Percentiles rank a stretch among this genome's conserved stretches.
Evolutionary conservation across 164 flowering plant genomes (phyloP).

Genomic region (Paratinospora sagittata): DNA sequence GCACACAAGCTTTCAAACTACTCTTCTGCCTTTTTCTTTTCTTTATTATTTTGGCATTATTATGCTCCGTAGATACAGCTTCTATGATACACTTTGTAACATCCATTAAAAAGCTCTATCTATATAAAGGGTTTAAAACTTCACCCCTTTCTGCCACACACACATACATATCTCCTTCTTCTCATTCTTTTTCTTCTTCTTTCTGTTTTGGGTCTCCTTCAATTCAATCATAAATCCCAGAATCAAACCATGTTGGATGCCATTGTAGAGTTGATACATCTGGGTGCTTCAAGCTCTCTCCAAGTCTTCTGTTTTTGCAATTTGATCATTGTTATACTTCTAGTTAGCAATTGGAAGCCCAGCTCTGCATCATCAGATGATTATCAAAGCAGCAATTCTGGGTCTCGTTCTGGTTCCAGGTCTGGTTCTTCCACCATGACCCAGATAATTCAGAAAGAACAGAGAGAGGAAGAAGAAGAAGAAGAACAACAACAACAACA

Average conservation of each 20-base stretch:
- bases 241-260: slow-evolving; percentile 35
- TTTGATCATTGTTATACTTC: slow-evolving; percentile 41
- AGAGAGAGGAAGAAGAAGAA: background rate
- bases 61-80: background rate
- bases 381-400: slow-evolving; percentile 5
- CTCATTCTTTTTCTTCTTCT: slow-evolving; percentile 3
- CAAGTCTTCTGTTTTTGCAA: slow-evolving; percentile 48
- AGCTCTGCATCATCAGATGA: slow-evolving; percentile 3
- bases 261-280: slow-evolving; percentile 31
- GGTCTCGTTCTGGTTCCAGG: no score
- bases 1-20: slow-evolving; percentile 13
- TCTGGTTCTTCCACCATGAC: background rate
- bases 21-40: background rate
- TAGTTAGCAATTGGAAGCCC: slow-evolving; percentile 28
- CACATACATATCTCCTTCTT: background rate
- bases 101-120: slow-evolving; percentile 4
- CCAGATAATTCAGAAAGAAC: slow-evolving; percentile 8
- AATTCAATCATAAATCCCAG: no score
- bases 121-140: slow-evolving; percentile 7
- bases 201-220: background rate
- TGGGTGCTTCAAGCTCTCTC: slow-evolving; percentile 39
- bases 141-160: background rate
- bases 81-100: slow-evolving; percentile 8
- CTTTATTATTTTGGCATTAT: background rate
- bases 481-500: no score